Evolutionary conservation across 306 rosid genomes (phyloP).

Genomic region (Coriaria nepalensis): DNA sequence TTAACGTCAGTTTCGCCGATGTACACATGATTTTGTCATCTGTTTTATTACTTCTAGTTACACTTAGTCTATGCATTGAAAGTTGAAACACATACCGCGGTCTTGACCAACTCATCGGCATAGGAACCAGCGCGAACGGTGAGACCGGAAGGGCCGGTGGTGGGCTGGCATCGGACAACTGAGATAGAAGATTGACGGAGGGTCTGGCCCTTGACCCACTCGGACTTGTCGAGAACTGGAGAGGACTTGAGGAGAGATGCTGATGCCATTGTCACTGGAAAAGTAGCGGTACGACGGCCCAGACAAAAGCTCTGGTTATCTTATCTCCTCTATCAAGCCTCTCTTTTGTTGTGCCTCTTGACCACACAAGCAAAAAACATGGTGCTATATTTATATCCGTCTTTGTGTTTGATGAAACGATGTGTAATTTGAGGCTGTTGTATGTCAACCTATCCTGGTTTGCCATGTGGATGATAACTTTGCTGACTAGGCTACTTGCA

Average conservation of each 20-base stretch:
- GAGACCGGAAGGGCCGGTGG: slow-evolving; percentile 24
- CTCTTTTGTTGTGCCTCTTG: slow-evolving; percentile 17
- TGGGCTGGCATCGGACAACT: slow-evolving; percentile 33
- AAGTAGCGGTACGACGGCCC: background rate
- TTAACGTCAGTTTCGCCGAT: background rate
- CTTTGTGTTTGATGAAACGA: slow-evolving; percentile 21
- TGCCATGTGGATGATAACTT: slow-evolving; percentile 54
- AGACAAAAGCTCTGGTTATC: slow-evolving; percentile 11
- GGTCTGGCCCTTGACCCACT: slow-evolving; percentile 62
- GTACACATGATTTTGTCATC: background rate
- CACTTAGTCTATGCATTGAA: too few relatives aligned
- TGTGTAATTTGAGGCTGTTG: slow-evolving; percentile 52
- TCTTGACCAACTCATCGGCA: slow-evolving; percentile 70
- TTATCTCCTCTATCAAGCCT: slow-evolving; percentile 42
- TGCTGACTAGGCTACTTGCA: slow-evolving; percentile 26
- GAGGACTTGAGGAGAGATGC: slow-evolving; percentile 65
- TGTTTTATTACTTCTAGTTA: too few relatives aligned
- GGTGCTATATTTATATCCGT: slow-evolving; percentile 31
- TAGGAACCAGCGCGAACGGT: slow-evolving; percentile 58
- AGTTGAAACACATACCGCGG: slow-evolving; percentile 42
- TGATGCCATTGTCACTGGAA: slow-evolving; percentile 33
- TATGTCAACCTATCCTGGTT: slow-evolving; percentile 19
- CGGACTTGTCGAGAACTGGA: slow-evolving; percentile 61
- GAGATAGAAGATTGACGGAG: slow-evolving; percentile 49
- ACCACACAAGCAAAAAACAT: slow-evolving; percentile 37